Evolutionary conservation across 2,329 filamentous ascomycete genomes (phyloP), one percentile per base, ranked within the genome.

Genomic region (Grosmannia huntii): DNA sequence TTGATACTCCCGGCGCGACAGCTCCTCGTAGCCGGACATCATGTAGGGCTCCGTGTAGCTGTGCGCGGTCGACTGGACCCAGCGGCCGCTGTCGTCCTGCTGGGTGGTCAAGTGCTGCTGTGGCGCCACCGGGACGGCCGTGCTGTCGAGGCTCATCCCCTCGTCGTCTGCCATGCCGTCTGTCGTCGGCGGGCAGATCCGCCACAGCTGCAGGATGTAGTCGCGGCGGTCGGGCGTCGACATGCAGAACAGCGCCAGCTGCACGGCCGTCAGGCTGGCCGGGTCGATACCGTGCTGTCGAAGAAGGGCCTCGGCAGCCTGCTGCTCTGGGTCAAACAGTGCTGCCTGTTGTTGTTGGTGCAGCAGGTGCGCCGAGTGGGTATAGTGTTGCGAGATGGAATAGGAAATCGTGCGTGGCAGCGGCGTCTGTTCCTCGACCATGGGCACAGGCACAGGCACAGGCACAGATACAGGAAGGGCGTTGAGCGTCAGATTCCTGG

Each of bases 201-300:
- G 84, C 90, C 90, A 96, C 19, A 95, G 82, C 69, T 95, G 86
- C 46, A 95, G 76, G 19, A 96, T 77, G 25, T 89, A 82, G 59
- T 84, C 73, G 66, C 86, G 83, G 70, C 95, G 89, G 50, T 85
- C 77, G 27, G 80, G 74, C 59, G 87, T 84, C 56, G 89, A 89
- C 61, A 85, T 83, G 63, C 82, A 82, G 76, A 95, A 95, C 48
- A 96, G 81, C 60, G 87, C 80, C 56, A 91, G 72, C 69, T 96
- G 90, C 4, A 85, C 85, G 5, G 83, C 78, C 14, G 87, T 87
- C 51, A 96, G 79, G 25, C 81, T 75, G 10, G 75, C 69, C 3
- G 86, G 80, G 68, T 95, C 81, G 64, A 96, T 83, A 63, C 84
- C 84, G 68, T 90, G 77, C 63, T 80, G 77, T 31, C 76, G 68